Evolutionary conservation across 495 filamentous ascomycete species (phyloP).

Genomic region (Xylaria sp.): DNA sequence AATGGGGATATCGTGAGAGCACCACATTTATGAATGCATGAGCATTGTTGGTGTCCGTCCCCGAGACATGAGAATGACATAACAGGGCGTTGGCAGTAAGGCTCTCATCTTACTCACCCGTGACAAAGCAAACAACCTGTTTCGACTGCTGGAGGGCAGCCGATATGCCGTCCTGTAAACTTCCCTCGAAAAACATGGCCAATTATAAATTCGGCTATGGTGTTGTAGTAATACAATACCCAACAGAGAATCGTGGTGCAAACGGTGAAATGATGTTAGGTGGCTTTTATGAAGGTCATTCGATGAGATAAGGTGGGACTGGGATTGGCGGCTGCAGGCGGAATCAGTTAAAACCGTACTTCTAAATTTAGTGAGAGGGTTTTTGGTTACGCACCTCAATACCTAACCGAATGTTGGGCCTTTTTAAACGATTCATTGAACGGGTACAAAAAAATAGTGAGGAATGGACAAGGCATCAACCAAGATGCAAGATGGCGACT

Average conservation of each 20-base stretch:
- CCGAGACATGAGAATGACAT: not conserved
- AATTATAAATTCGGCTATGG: not conserved
- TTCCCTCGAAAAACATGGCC: constrained; percentile 79
- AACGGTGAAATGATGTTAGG: not conserved
- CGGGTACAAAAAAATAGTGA: not conserved
- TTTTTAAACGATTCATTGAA: not conserved
- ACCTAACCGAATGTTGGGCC: not conserved
- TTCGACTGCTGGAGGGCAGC: constrained; percentile 68
- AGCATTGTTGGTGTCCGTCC: not conserved
- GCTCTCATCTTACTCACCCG: constrained; percentile 44
- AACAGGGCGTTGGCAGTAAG: not conserved
- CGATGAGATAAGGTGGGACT: constrained; percentile 11
- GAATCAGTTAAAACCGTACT: not conserved
- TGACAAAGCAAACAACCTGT: constrained; percentile 56
- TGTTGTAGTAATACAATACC: not conserved
- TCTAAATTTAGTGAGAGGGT: not conserved
- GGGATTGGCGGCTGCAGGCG: not conserved
- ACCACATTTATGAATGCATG: not conserved
- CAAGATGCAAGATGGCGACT: not conserved
- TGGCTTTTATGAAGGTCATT: not conserved
- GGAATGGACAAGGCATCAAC: not conserved
- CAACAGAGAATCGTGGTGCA: not conserved
- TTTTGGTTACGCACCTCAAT: not conserved
- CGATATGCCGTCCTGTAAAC: constrained; percentile 78
- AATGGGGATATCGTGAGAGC: not conserved